Conservation (phyloP, 2,329 filamentous ascomycete species). For the Monosporascus sp. region DNA sequence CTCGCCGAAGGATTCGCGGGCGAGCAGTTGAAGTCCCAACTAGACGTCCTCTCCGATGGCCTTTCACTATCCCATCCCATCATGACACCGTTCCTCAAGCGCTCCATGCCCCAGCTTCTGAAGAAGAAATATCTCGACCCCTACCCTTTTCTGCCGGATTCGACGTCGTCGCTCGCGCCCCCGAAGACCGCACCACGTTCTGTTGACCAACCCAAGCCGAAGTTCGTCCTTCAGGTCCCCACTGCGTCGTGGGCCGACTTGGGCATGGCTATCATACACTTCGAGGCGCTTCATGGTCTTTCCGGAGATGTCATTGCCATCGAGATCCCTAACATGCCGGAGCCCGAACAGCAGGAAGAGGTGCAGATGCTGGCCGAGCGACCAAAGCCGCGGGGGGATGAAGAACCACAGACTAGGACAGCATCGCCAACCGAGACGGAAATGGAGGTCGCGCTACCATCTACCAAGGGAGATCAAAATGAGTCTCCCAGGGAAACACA, state of each 20-base stretch:
- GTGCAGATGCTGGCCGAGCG: conserved; percentile 17
- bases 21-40: conserved; percentile 52
- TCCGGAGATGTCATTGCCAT: conserved; percentile 30
- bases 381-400: conserved; percentile 9
- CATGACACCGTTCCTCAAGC: conserved; percentile 51
- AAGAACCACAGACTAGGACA: conserved; percentile 3
- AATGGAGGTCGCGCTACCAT: conserved; percentile 6
- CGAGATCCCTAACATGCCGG: conserved; percentile 29
- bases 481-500: conserved; percentile 30
- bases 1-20: conserved; percentile 59
- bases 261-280: conserved; percentile 34
- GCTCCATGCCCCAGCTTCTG: conserved; percentile 44
- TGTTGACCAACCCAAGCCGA: conserved; percentile 3
- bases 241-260: conserved; percentile 37
- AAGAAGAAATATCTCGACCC: conserved; percentile 54
- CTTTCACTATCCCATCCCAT: conserved; percentile 55
- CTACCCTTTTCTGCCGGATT: conserved; percentile 55
- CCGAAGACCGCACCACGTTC: conserved; percentile 11
- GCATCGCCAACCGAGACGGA: conserved; percentile 2
- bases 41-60: conserved; percentile 48
- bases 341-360: conserved; percentile 22
- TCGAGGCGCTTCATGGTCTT: conserved; percentile 28
- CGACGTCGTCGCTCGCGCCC: conserved; percentile 28
- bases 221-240: conserved; percentile 24
- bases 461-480: conserved; percentile 29